Evolutionary conservation across 176 grass and related monocot genomes (phyloP).

Genomic region (Echinochloa phyllopogon): DNA sequence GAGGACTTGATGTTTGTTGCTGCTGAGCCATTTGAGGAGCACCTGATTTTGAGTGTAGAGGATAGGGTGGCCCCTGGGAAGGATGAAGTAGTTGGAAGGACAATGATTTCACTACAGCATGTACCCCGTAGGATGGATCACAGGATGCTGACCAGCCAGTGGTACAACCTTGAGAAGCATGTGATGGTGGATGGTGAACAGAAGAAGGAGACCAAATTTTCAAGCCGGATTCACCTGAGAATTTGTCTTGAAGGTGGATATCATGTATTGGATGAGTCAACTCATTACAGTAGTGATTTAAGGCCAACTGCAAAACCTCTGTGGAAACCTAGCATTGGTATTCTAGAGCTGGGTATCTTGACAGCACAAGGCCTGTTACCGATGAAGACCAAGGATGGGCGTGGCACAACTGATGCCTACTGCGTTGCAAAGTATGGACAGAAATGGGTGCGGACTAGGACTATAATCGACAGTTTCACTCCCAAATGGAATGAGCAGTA

Average conservation of each 20-base stretch:
- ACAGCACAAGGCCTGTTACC: constrained; percentile 64
- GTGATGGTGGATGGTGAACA: constrained; percentile 68
- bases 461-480: constrained; percentile 66
- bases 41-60: constrained; percentile 66
- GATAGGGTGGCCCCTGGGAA: constrained; percentile 65
- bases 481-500: constrained; percentile 84
- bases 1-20: constrained; percentile 75
- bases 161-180: constrained; percentile 70
- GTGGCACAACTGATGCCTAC: constrained; percentile 74
- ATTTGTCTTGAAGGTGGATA: constrained; percentile 76
- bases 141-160: constrained; percentile 51
- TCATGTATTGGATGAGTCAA: constrained; percentile 78
- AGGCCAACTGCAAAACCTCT: constrained; percentile 71
- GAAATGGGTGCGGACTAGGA: constrained; percentile 78
- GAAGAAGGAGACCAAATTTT: constrained; percentile 67
- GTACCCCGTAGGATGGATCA: constrained; percentile 59
- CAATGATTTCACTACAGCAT: constrained; percentile 57
- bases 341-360: constrained; percentile 70
- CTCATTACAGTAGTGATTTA: constrained; percentile 79
- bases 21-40: constrained; percentile 71
- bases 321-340: constrained; percentile 71
- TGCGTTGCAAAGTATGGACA: constrained; percentile 81
- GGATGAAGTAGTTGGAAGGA: constrained; percentile 65
- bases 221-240: constrained; percentile 71
- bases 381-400: constrained; percentile 81